A percentile compares a stretch with the other conserved stretches of the same genome.
phyloP scores from a whole-genome alignment of 2,329 filamentous ascomycete species.

The Penicillium concentricum region DNA sequence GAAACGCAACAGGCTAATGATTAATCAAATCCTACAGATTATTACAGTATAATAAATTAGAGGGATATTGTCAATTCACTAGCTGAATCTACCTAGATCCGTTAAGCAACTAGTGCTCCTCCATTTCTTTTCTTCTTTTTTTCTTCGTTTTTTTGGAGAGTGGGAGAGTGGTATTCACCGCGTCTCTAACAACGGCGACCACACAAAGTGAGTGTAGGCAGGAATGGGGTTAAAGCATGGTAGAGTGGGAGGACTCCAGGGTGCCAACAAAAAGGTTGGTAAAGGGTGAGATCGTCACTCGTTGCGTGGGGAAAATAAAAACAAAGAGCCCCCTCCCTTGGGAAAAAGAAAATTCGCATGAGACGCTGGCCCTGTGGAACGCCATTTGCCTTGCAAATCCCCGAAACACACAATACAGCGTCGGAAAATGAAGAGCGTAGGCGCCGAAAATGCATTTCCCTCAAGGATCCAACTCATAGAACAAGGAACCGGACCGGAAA shows the following conservation, averaged over 20 bases:
- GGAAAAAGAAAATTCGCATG: conserved; percentile 2
- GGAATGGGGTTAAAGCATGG: not conserved
- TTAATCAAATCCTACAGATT: not conserved
- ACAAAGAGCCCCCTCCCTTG: not conserved
- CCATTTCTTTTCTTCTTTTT: conserved; percentile 23
- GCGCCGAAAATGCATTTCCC: conserved; percentile 19
- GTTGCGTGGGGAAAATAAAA: not conserved
- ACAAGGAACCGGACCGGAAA: conserved; percentile 7
- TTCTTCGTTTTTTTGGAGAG: conserved; percentile 11
- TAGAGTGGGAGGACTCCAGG: not conserved
- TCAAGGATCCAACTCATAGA: conserved; percentile 6
- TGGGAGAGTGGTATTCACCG: not conserved
- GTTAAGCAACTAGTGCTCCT: conserved; percentile 27
- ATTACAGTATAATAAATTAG: conserved; percentile 5
- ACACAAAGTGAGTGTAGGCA: not conserved
- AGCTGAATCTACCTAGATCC: conserved; percentile 18
- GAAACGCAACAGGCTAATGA: too few species aligned
- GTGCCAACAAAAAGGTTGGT: not conserved
- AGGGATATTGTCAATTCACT: conserved; percentile 34
- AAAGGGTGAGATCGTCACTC: conserved; percentile 7
- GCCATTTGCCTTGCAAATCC: conserved; percentile 19
- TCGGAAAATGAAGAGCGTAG: conserved; percentile 8
- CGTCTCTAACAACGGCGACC: not conserved
- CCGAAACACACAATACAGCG: conserved; percentile 6
- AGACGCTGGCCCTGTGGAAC: conserved; percentile 11